Evolutionary conservation across 148 eudicot genomes (phyloP), one percentile per base, ranked within the genome.

Genomic region (Nepenthes gracilis): DNA sequence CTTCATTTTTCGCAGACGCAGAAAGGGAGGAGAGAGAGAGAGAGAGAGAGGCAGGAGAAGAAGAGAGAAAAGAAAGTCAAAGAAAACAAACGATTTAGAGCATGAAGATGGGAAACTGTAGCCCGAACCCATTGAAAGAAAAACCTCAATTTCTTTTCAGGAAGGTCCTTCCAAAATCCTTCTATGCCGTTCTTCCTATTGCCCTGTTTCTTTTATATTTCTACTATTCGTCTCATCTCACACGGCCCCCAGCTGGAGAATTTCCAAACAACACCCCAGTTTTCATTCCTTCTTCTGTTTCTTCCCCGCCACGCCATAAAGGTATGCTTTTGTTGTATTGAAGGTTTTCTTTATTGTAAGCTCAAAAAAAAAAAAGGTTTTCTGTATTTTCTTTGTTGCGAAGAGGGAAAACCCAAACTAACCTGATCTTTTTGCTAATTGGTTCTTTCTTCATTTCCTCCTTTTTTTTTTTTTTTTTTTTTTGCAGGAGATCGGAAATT

Each of bases 161-260:
- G 65, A 89, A 84, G 59, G 62, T 85, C 4, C 34, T 84, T 12
- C 76, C 77, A 2, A 86, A 71, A 62, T 36, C 70, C 4, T 35
- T 84, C 2, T 83, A 72, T 74, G 78, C 78, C 51, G 51, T 86
- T 43, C 57, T 88, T 13, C 76, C 88, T 13, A 52, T 89, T 35
- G 77, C 78, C 57, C 54, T 89, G 0, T 32, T 84, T 67, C 74
- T 73, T 9, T 74, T 88, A 4, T 88, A 77, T 55, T 65, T 84
- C 14, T 73, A 70, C 61, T 81, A 86, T 15, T 35, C 69, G 60
- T 61, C 73, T 40, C 67, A 64, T 8, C 67, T 23, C 23, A 23
- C 78, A 52, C 63, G 61, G 23, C 52, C 70, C 33, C 56, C 60
- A 54, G 32, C 60, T 54, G 47, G 57, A 47, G 59, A 73, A n/a